Conservation (phyloP, 352 stramenopile species). For the Pseudoperonospora humuli region DNA sequence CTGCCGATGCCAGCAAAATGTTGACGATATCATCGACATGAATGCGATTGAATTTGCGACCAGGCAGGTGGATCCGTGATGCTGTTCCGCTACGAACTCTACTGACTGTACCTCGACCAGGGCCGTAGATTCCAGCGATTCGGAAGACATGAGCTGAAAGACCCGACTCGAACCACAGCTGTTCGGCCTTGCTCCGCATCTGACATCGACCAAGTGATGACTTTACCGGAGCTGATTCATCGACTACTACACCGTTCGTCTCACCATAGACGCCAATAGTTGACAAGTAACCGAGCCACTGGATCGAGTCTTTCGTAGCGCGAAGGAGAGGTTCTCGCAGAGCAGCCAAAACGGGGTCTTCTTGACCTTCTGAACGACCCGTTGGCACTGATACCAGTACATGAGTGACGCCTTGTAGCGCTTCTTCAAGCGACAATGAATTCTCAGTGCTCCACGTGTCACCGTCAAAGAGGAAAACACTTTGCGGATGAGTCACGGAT, state of each 20-base stretch:
- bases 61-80: conserved; percentile 64
- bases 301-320: conserved; percentile 35
- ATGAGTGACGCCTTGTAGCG: conserved; percentile 57
- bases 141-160: conserved; percentile 84
- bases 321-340: conserved; percentile 35
- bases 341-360: conserved; percentile 66
- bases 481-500: conserved; percentile 19
- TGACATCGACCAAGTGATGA: conserved; percentile 60
- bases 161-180: conserved; percentile 55
- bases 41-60: conserved; percentile 81
- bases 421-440: conserved; percentile 28
- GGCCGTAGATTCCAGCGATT: conserved; percentile 89
- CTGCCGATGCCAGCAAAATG: conserved; percentile 66
- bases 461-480: conserved; percentile 81
- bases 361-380: conserved; percentile 29
- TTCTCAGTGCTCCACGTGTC: conserved; percentile 36
- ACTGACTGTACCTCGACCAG: conserved; percentile 68
- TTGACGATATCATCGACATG: conserved; percentile 88
- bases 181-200: conserved; percentile 71
- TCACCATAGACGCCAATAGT: conserved; percentile 93
- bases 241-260: conserved; percentile 71
- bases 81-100: conserved; percentile 65
- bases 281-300: conserved; percentile 88
- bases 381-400: conserved; percentile 71
- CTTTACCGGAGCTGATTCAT: conserved; percentile 71